These are phyloP conservation scores for Yamadazyma trypodendri DNA, from an alignment of 1,139 yeast species.

Conservation along the genomic window DNA sequence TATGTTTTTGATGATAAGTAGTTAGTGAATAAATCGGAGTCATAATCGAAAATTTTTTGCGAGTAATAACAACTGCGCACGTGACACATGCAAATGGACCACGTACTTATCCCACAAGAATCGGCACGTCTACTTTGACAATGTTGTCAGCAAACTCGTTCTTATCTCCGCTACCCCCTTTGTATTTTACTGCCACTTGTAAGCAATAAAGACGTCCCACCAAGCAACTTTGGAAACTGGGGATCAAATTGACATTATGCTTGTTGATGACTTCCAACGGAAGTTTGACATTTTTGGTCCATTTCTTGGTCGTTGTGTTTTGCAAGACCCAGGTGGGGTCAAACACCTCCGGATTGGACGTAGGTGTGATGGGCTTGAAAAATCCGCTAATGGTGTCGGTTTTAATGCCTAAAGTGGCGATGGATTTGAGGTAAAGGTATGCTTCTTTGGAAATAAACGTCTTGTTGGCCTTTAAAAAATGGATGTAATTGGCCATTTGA, in stretches of 20 bases:
- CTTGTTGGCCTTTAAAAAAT: constrained; percentile 34
- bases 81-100: constrained; percentile 3
- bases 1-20: constrained; percentile 1
- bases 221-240: constrained; percentile 45
- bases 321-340: constrained; percentile 32
- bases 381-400: constrained; percentile 42
- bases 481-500: constrained; percentile 31
- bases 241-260: constrained; percentile 39
- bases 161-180: constrained; percentile 37
- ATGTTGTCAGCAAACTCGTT: constrained; percentile 36
- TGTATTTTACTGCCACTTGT: constrained; percentile 39
- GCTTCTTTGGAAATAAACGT: constrained; percentile 34
- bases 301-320: constrained; percentile 22
- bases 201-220: constrained; percentile 44
- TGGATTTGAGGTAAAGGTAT: constrained; percentile 38
- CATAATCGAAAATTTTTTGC: constrained; percentile 6
- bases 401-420: constrained; percentile 39
- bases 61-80: constrained; percentile 6
- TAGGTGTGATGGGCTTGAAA: constrained; percentile 27
- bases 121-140: constrained; percentile 41
- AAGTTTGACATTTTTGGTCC: constrained; percentile 29
- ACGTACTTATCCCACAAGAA: constrained; percentile 34
- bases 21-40: constrained; percentile 7
- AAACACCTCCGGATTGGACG: constrained; percentile 22
- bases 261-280: constrained; percentile 37